Evolutionary conservation across 2,329 filamentous ascomycete species (phyloP).

Genomic region (Plenodomus lindquistii): DNA sequence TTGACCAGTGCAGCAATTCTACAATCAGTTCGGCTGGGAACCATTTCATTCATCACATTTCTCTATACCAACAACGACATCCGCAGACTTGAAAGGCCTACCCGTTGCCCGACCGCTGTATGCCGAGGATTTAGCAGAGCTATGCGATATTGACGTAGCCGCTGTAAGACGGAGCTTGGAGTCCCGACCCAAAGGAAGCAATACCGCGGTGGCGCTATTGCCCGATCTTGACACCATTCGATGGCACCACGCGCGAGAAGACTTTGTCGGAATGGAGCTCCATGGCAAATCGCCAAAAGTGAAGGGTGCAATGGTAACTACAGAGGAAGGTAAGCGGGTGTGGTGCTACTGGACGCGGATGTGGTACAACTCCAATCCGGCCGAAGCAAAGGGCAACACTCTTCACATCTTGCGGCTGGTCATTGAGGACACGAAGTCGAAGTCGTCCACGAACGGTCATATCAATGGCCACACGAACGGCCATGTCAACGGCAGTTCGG

Average conservation of each 20-base stretch:
- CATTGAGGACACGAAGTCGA: constrained; percentile 59
- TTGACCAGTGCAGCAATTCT: constrained; percentile 81
- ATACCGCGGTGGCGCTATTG: constrained; percentile 65
- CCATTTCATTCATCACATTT: constrained; percentile 75
- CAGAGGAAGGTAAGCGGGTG: constrained; percentile 57
- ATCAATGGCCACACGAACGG: constrained; percentile 17
- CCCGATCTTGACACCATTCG: constrained; percentile 69
- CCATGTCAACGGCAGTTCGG: constrained; percentile 21
- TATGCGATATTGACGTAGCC: constrained; percentile 68
- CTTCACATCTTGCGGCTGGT: constrained; percentile 72
- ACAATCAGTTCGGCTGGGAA: constrained; percentile 76
- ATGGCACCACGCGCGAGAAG: constrained; percentile 82
- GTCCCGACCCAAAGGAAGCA: constrained; percentile 42
- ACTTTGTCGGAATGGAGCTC: constrained; percentile 71
- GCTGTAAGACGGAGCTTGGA: constrained; percentile 61
- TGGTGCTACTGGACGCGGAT: constrained; percentile 76
- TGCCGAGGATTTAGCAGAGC: constrained; percentile 61
- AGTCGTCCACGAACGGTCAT: constrained; percentile 23
- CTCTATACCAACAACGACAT: constrained; percentile 15
- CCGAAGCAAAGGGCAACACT: constrained; percentile 63
- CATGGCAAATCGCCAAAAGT: constrained; percentile 61
- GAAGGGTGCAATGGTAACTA: constrained; percentile 70
- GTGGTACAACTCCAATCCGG: constrained; percentile 61
- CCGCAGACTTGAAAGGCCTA: constrained; percentile 8
- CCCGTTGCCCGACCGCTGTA: constrained; percentile 54